These are phyloP conservation scores for Diophrys appendiculata DNA, from an alignment of 73 alveolate species.

Conservation along the genomic window DNA sequence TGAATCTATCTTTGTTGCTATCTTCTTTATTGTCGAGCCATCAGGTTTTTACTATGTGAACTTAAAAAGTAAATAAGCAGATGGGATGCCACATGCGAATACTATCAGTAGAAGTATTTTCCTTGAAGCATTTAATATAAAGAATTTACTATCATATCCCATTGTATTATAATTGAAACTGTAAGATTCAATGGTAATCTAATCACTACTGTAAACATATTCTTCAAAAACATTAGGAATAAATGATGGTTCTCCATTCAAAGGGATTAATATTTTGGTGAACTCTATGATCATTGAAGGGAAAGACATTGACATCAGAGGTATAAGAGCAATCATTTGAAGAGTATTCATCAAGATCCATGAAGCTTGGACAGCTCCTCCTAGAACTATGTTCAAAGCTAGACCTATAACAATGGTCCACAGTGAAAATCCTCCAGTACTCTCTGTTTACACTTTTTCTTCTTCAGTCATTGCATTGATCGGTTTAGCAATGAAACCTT, in stretches of 20 bases:
- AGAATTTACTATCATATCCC: background rate
- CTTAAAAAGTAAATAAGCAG: background rate
- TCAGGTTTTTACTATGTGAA: no score
- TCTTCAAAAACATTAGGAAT: slow-evolving; percentile 14
- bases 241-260: slow-evolving; percentile 14
- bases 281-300: slow-evolving; percentile 13
- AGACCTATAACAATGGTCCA: background rate
- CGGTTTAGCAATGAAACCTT: background rate
- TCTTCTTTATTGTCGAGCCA: background rate
- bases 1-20: slow-evolving; percentile 1
- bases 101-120: background rate
- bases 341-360: slow-evolving; percentile 14
- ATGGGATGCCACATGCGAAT: background rate
- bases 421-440: background rate
- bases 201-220: background rate
- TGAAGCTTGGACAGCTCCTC: slow-evolving; percentile 20
- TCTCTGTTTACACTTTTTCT: background rate
- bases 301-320: slow-evolving; percentile 6
- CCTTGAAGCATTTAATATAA: slow-evolving; percentile 9
- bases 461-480: background rate
- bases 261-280: slow-evolving; percentile 5
- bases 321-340: slow-evolving; percentile 15
- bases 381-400: slow-evolving; percentile 1
- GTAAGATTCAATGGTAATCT: background rate
- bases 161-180: slow-evolving; percentile 2